phyloP scores from a whole-genome alignment of 2,329 filamentous ascomycete genomes.

The Calonectria montana region DNA sequence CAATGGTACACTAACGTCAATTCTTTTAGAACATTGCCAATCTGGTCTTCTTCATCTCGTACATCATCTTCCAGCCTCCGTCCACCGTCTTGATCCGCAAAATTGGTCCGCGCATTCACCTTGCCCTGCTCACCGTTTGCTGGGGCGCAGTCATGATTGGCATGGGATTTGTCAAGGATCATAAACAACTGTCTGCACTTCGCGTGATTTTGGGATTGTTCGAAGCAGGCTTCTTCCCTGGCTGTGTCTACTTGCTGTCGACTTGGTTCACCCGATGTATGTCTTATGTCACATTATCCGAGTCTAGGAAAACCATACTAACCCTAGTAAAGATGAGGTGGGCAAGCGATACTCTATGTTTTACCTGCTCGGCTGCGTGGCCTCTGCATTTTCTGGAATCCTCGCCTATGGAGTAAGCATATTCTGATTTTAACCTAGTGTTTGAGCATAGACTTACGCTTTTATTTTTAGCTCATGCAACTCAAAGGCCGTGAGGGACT shows the following conservation, averaged over 20 bases:
- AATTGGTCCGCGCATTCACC: conserved; percentile 70
- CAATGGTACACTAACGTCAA: conserved; percentile 1
- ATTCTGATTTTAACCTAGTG: conserved; percentile 15
- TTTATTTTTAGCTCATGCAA: conserved; percentile 63
- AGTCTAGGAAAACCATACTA: not conserved
- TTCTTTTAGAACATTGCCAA: conserved; percentile 69
- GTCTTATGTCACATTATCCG: not conserved
- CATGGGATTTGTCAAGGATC: conserved; percentile 71
- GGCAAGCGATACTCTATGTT: conserved; percentile 77
- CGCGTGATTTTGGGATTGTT: conserved; percentile 71
- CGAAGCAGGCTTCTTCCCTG: conserved; percentile 79
- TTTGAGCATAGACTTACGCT: conserved; percentile 9
- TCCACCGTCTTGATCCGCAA: conserved; percentile 76
- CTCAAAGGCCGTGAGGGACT: conserved; percentile 67
- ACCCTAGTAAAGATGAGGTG: conserved; percentile 60
- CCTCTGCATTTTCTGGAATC: conserved; percentile 75
- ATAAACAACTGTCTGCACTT: conserved; percentile 63
- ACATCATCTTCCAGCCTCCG: conserved; percentile 77
- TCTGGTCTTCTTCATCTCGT: conserved; percentile 80
- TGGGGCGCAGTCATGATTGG: conserved; percentile 74
- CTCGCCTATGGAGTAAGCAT: conserved; percentile 73
- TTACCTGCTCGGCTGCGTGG: conserved; percentile 75
- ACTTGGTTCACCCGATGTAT: conserved; percentile 75
- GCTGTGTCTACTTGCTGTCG: conserved; percentile 77
- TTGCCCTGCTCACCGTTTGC: conserved; percentile 63